Conservation (phyloP, 306 rosid species). For the Astragalus glycyphyllos region DNA sequence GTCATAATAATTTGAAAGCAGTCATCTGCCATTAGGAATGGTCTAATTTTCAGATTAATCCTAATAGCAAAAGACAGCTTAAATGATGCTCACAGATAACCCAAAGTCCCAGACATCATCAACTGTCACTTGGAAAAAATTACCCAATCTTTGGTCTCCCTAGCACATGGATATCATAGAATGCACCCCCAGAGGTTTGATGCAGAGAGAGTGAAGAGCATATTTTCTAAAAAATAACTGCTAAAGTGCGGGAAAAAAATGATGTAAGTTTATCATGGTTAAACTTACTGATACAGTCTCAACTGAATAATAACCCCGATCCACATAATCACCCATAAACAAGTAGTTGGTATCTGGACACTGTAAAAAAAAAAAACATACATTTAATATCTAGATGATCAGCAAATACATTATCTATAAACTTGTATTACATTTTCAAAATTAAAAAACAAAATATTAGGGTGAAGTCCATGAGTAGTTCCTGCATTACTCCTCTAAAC, state of each 20-base stretch:
- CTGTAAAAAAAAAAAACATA: constrained; percentile 57
- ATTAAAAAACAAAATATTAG: constrained; percentile 37
- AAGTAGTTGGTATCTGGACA: constrained; percentile 98
- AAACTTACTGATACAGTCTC: constrained; percentile 95
- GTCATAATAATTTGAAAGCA: not conserved
- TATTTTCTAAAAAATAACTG: constrained; percentile 24
- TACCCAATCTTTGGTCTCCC: constrained; percentile 9
- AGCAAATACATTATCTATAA: constrained; percentile 28
- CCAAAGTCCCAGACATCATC: constrained; percentile 14
- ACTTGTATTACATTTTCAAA: constrained; percentile 29
- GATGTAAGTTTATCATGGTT: constrained; percentile 5
- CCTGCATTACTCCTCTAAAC: constrained; percentile 46
- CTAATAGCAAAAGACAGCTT: constrained; percentile 17
- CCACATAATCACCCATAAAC: constrained; percentile 99
- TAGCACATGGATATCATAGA: constrained; percentile 32
- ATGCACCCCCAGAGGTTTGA: constrained; percentile 9
- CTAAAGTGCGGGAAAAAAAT: constrained; percentile 10
- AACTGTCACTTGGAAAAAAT: constrained; percentile 4
- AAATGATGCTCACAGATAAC: constrained; percentile 22
- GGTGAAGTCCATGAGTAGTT: constrained; percentile 40
- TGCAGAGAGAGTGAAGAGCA: not conserved
- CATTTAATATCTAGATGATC: constrained; percentile 30
- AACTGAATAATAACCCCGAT: constrained; percentile 98
- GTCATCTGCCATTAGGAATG: not conserved
- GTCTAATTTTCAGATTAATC: not conserved